Evolutionary conservation across 2,329 filamentous ascomycete genomes (phyloP).

Genomic region (Pyrenophora seminiperda): DNA sequence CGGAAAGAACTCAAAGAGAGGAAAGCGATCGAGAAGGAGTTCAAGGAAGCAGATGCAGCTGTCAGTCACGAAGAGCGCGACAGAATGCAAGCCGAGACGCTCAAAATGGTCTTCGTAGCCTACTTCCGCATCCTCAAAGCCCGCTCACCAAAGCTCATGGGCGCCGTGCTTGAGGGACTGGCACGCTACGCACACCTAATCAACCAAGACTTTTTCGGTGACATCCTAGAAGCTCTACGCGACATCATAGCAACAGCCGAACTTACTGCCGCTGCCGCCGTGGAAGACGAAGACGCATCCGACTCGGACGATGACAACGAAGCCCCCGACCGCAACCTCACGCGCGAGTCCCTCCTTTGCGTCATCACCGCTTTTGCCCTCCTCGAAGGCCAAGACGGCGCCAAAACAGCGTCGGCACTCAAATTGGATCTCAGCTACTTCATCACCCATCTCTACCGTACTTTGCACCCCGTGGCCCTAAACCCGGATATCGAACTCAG

Average conservation of each 20-base stretch:
- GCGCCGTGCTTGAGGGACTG: constrained; percentile 92
- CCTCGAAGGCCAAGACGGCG: constrained; percentile 88
- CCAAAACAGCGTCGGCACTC: constrained; percentile 78
- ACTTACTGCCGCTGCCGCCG: constrained; percentile 54
- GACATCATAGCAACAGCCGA: constrained; percentile 81
- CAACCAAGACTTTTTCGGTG: constrained; percentile 98
- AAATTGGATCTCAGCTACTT: constrained; percentile 95
- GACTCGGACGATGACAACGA: constrained; percentile 57
- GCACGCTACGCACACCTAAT: constrained; percentile 95
- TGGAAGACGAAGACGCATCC: constrained; percentile 52
- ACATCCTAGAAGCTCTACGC: constrained; percentile 90
- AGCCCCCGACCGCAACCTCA: constrained; percentile 66
- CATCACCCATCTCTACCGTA: constrained; percentile 89
- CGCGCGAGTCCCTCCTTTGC: constrained; percentile 87
- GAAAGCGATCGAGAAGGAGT: constrained; percentile 87
- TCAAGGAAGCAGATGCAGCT: constrained; percentile 87
- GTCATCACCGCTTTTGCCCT: constrained; percentile 97
- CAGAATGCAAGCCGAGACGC: constrained; percentile 89
- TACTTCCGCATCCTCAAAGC: constrained; percentile 95
- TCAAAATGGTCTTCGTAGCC: constrained; percentile 92
- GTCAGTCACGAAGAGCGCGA: constrained; percentile 93
- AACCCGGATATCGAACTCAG: constrained; percentile 85
- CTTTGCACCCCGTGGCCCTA: constrained; percentile 76
- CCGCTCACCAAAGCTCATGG: constrained; percentile 83
- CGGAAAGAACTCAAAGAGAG: constrained; percentile 84